Evolutionary conservation across 768 basidiomycete species (phyloP), one percentile per base, ranked within the genome.

Genomic region (Lepiota venenata): DNA sequence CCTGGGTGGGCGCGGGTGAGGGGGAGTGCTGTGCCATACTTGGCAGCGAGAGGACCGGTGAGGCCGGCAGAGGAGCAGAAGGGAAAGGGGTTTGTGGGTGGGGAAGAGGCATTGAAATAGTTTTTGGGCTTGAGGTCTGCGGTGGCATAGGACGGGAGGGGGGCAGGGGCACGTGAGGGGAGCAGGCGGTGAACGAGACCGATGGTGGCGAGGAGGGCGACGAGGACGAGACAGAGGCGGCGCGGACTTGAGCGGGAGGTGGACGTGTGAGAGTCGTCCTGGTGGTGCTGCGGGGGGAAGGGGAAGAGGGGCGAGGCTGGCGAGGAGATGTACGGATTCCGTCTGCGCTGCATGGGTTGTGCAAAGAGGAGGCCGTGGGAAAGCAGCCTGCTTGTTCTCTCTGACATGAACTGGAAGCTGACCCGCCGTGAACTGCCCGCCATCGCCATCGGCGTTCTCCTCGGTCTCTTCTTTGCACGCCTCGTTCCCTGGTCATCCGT

Each of bases 21-120:
- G 10, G 90, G 77, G 14, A 98, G 78, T 11, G 81, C 72, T 2
- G 85, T 76, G 12, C 94, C 91, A 64, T 97, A 91, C 68, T 88
- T 88, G 21, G 74, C 69, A 2, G 85, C 91, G 42, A 98, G 76
- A 35, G 79, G 77, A 68, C 98, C 96, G 1, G 83, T 84, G 2
- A 87, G 86, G 1, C 92, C 91, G 64, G 88, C 91, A 1, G 84
- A 78, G 0, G 96, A 96, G 67, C 96, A 99, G 68, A 98, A 99
- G 1, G 77, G 73, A 68, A 99, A 99, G 0, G 96, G 95, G 52
- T 82, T 85, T 6, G 79, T 76, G 20, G 79, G 77, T 12, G 72
- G 61, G 48, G 81, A 71, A 47, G 79, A 69, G 11, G 63, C 61
- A 73, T 95, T 93, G 55, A 97, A 74, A 67, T 96, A 96, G 67